Percentiles rank a stretch among this genome's conserved stretches.
Conservation (phyloP, 768 basidiomycete species). For the Phlebiopsis gigantea region DNA sequence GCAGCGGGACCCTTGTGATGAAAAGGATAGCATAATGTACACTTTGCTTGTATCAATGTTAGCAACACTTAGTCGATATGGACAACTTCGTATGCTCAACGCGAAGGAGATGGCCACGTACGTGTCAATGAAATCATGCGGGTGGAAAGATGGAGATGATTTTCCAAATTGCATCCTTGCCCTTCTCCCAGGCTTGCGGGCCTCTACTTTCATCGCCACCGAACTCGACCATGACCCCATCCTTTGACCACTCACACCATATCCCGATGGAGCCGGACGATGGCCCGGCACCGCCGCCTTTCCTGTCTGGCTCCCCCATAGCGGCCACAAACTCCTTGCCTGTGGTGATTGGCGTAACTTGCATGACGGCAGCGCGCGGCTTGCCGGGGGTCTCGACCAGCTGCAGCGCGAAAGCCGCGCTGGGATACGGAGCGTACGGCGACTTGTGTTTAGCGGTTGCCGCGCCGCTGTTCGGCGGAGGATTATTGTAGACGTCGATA, state of each 20-base stretch:
- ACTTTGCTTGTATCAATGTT: neutral
- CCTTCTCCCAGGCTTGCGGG: conserved; percentile 83
- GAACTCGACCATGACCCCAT: conserved; percentile 84
- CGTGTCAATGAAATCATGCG: neutral
- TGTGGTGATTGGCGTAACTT: conserved; percentile 44
- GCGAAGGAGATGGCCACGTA: neutral
- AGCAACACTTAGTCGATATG: neutral
- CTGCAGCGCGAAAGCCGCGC: conserved; percentile 45
- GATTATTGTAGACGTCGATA: conserved; percentile 79
- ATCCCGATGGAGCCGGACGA: conserved; percentile 82
- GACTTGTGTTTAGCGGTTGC: conserved; percentile 34
- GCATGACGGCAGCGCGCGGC: conserved; percentile 35
- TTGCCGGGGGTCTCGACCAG: conserved; percentile 25
- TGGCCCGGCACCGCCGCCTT: conserved; percentile 86
- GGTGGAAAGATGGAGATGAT: conserved; percentile 59
- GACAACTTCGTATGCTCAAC: neutral
- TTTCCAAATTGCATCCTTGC: conserved; percentile 77
- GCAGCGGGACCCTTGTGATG: neutral
- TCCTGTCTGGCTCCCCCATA: conserved; percentile 84
- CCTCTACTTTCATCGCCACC: conserved; percentile 74
- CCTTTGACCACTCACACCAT: conserved; percentile 88
- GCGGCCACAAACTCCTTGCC: conserved; percentile 73
- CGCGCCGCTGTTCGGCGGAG: conserved; percentile 25
- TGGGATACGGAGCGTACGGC: conserved; percentile 53
- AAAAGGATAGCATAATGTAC: neutral